A percentile compares a stretch with the other conserved stretches of the same genome.
Evolutionary conservation across 2,329 filamentous ascomycete genomes (phyloP).

Genomic region (Pyrenophora graminea): DNA sequence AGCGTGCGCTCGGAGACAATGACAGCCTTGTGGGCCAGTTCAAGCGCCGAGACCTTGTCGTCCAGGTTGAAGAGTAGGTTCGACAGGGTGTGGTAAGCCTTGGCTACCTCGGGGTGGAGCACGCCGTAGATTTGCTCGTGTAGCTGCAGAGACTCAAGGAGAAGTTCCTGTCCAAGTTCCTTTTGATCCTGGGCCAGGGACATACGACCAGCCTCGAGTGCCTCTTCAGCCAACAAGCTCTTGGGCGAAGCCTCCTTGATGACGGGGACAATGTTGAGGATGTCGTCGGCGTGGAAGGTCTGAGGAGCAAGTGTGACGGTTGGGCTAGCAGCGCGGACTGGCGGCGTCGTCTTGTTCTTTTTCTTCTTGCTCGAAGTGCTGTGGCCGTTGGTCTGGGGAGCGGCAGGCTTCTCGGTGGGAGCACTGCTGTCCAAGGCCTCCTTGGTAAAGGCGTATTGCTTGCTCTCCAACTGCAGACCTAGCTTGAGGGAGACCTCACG

Average conservation of each 20-base stretch:
- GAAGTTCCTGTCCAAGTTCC: constrained; percentile 91
- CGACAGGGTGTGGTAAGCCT: constrained; percentile 91
- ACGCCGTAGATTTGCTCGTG: constrained; percentile 99
- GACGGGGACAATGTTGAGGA: constrained; percentile 90
- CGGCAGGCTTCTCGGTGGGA: constrained; percentile 19
- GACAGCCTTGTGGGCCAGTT: constrained; percentile 93
- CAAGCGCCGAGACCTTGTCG: constrained; percentile 93
- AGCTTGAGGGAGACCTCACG: constrained; percentile 88
- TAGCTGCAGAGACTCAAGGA: constrained; percentile 92
- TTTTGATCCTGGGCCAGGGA: constrained; percentile 95
- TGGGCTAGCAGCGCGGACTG: constrained; percentile 50
- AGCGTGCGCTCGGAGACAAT: constrained; percentile 94
- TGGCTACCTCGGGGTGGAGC: constrained; percentile 91
- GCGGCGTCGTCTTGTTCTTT: constrained; percentile 60
- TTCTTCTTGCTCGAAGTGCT: constrained; percentile 49
- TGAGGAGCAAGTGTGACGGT: constrained; percentile 53
- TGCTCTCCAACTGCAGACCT: constrained; percentile 83
- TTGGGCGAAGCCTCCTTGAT: constrained; percentile 93
- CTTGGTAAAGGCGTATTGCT: constrained; percentile 70
- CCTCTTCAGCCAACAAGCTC: constrained; percentile 90
- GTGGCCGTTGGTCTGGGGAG: constrained; percentile 47
- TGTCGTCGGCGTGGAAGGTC: constrained; percentile 82
- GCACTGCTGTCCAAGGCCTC: constrained; percentile 30
- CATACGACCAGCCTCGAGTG: constrained; percentile 91
- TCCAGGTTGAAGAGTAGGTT: constrained; percentile 98